Base-by-base conservation (phyloP, 192 early-diverging fungal genomes). In the Coemansia nantahalensis region DNA sequence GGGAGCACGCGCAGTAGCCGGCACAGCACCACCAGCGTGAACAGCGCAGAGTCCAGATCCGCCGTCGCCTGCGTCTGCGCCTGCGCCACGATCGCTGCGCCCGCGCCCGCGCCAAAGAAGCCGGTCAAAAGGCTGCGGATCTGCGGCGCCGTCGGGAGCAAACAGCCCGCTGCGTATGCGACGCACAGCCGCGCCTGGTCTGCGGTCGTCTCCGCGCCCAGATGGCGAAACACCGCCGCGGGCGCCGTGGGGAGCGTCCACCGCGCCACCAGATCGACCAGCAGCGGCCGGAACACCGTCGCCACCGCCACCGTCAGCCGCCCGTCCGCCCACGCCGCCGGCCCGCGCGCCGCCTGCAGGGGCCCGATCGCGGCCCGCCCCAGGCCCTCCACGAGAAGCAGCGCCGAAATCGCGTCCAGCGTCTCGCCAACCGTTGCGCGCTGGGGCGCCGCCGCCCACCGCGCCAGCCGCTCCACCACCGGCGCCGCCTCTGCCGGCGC, bases 241-340 rank as follows among this genome's bases (percentile, higher is more conserved):
- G 58, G 76, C 21, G 76, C 65, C 19, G 61, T 75, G n/a, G 74
- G 52, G 10, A 63, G 47, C 14, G 77, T 77, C 90, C 89, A 91
- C 39, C 93, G 83, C 14, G 86, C 86, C 0, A 82, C 79, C 24
- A 96, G 76, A 48, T 96, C 93, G 19, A 93, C 77, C 8, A 90
- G 72, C 13, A 96, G 58, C 3, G 91, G 88, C 16, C 93, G 68
- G 56, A 84, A 86, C 9, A 78, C 64, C 32, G 37, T 16, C 7
- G 51, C 53, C 26, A 67, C 65, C 17, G 48, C 30, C 11, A 53
- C 12, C 8, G 71, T 62, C 30, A 75, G 54, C 48, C 19, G 46
- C 15, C 71, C 71, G n/a, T 75, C 71, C 10, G 52, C 3, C 71
- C 71, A 75, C 31, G 28, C 37, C 1, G 35, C 57, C 6, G 16